Evolutionary conservation across 2,329 filamentous ascomycete species (phyloP).

Genomic region (Davidsoniella australis): DNA sequence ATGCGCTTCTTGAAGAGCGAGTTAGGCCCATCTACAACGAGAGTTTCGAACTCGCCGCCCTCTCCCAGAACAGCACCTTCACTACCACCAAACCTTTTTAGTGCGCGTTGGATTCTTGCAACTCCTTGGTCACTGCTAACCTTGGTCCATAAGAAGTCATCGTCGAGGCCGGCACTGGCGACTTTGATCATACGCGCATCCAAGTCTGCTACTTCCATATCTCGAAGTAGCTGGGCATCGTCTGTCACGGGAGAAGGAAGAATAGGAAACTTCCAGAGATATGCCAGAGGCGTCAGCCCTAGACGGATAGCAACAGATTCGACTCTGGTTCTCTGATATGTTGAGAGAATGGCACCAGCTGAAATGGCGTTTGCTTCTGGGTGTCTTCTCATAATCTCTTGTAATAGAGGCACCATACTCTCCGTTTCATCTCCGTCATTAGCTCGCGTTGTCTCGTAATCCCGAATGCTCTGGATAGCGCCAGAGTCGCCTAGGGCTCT

Average conservation of each 20-base stretch:
- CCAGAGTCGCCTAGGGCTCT: slow-evolving; percentile 50
- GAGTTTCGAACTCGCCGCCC: slow-evolving; percentile 89
- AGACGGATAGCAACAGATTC: slow-evolving; percentile 78
- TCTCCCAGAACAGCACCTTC: slow-evolving; percentile 69
- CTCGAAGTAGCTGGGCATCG: slow-evolving; percentile 48
- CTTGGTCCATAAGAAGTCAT: slow-evolving; percentile 63
- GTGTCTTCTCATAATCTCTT: slow-evolving; percentile 45
- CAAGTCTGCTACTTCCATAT: slow-evolving; percentile 63
- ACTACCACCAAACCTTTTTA: slow-evolving; percentile 47
- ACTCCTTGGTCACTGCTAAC: slow-evolving; percentile 42
- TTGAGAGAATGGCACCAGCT: slow-evolving; percentile 82
- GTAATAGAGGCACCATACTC: slow-evolving; percentile 62
- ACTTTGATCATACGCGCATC: slow-evolving; percentile 93
- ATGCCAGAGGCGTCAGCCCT: slow-evolving; percentile 68
- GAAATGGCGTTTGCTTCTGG: slow-evolving; percentile 74
- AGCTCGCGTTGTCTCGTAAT: slow-evolving; percentile 36
- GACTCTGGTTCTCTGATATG: slow-evolving; percentile 90
- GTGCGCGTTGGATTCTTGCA: slow-evolving; percentile 30
- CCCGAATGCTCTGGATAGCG: slow-evolving; percentile 52
- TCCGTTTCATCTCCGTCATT: slow-evolving; percentile 65
- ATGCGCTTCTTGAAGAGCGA: slow-evolving; percentile 58
- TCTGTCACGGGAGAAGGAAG: slow-evolving; percentile 36
- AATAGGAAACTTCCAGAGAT: slow-evolving; percentile 78
- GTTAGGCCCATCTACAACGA: slow-evolving; percentile 65
- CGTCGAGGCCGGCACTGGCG: slow-evolving; percentile 74